Evolutionary conservation across 2,329 filamentous ascomycete genomes (phyloP), one percentile per base, ranked within the genome.

Genomic region (Aspergillus latus): DNA sequence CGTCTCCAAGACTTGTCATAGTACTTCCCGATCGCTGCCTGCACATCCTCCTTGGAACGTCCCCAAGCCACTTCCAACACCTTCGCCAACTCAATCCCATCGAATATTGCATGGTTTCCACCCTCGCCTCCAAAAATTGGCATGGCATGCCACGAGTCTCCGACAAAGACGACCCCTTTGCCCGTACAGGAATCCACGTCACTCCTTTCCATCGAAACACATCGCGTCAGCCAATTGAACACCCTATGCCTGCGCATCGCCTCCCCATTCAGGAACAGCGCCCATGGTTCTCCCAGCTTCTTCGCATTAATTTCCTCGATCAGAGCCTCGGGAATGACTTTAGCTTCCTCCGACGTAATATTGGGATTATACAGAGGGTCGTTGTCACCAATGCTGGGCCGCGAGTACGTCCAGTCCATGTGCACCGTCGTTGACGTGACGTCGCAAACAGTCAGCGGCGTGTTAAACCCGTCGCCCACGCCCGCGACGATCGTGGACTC

Each of bases 71-170:
- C 43, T 15, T 34, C 26, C 29, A 51, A 43, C 11, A 52, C 32
- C 29, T 36, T 49, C n/a, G 47, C 56, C 47, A 59, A 42, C 49
- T 59, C 57, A 11, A 59, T 39, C 11, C 39, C 48, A 10, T 59
- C 57, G n/a, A 56, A 44, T 8, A 59, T 21, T 30, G 57, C 57
- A 43, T 59, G 57, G 16, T 53, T 53, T 1, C 57, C 57, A 8
- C 57, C 57, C 39, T 59, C 57, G 0, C 57, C 57, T 1, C 57
- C 57, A 39, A 59, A 59, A 1, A 59, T 59, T 13, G 57, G 57
- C 57, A 59, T 59, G 5, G 57, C 57, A 37, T 59, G 57, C 57
- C 57, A 59, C 42, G 57, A 49, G 30, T 59, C 57, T 1, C 57
- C 57, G 0, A 59, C 21, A 16, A 55, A 55, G 13, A 53, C 57